Base-by-base conservation (phyloP, 78 protist species). In the Mantamonas sphyraenae region DNA sequence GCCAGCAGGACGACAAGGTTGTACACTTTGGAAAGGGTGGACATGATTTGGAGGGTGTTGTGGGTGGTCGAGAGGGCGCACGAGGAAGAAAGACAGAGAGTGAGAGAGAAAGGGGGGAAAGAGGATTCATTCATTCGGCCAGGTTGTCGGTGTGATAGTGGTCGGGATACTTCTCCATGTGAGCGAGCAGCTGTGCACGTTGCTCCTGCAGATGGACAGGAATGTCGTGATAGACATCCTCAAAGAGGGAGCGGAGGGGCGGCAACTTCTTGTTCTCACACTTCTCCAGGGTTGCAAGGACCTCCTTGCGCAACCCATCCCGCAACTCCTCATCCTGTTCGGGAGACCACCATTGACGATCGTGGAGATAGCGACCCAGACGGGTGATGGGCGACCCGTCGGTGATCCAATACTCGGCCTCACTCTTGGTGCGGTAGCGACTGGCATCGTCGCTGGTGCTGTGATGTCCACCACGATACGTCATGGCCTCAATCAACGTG, bases 381-480 rank as follows among this genome's bases (percentile, higher is more conserved):
- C 90, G 82, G 4, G 59, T 3, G 64, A 85, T 78, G 35, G 86
- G 93, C 34, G 77, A 77, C 42, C 40, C 51, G n/a, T 61, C 78
- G 31, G 56, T 34, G 34, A 31, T 17, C 83, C 80, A 81, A 51
- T 74, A 5, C 42, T 79, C 71, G 43, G 86, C 78, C 62, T 90
- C 94, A 14, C 71, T 80, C 1, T 34, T 24, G 22, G 81, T 37
- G 24, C 98, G 86, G 73, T 95, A 95, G 42, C 91, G 74, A 19
- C 90, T 42, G 20, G 95, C 81, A 59, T 95, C 98, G 51, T 95
- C 98, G 64, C 90, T 79, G 3, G 98, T 92, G 14, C 89, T 78
- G 84, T 95, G 98, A 73, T 91, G 94, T 0, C 69, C 80, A 0
- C 57, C 74, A 24, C 90, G 77, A 74, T 80, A 85, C 4, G 86